These are phyloP conservation scores for Dovyalis caffra DNA, from an alignment of 345 rosid genomes.

Conservation along the genomic window DNA sequence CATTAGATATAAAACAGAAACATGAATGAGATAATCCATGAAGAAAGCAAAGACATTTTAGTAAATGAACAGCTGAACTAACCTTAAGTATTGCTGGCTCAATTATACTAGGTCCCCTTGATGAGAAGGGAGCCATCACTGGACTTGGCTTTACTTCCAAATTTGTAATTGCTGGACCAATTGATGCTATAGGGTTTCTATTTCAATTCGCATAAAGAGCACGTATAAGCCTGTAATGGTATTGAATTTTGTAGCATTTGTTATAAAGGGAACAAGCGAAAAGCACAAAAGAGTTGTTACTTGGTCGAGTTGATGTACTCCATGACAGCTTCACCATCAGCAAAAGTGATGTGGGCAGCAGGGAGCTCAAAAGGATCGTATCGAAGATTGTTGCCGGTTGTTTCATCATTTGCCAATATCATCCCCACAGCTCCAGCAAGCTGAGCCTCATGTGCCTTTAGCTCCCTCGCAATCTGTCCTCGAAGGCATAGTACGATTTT, in stretches of 20 bases:
- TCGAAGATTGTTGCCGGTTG: slow-evolving; percentile 20
- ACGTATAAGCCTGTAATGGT: too few relatives aligned
- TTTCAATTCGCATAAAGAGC: not conserved
- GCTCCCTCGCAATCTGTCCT: slow-evolving; percentile 22
- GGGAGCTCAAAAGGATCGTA: slow-evolving; percentile 44
- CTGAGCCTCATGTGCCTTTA: slow-evolving; percentile 31
- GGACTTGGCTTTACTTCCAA: slow-evolving; percentile 6
- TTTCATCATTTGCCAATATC: slow-evolving; percentile 41
- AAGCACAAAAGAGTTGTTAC: slow-evolving; percentile 18
- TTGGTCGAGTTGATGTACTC: slow-evolving; percentile 44
- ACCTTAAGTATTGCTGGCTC: slow-evolving; percentile 44
- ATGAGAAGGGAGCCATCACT: slow-evolving; percentile 16
- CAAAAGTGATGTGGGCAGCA: slow-evolving; percentile 34
- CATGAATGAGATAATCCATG: not conserved
- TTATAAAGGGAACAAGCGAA: too few relatives aligned
- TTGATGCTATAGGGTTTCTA: slow-evolving; percentile 27
- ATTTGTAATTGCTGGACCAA: not conserved
- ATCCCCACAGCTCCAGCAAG: slow-evolving; percentile 52
- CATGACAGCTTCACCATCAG: slow-evolving; percentile 33
- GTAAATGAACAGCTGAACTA: not conserved
- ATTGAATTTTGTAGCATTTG: too few relatives aligned
- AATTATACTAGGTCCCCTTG: slow-evolving; percentile 14
- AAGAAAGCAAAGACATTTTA: not conserved
- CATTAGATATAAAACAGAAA: too few relatives aligned
- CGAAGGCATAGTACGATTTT: slow-evolving; percentile 54